Base-by-base conservation (phyloP, 192 early-diverging fungal genomes). In the Coemansia umbellata region DNA sequence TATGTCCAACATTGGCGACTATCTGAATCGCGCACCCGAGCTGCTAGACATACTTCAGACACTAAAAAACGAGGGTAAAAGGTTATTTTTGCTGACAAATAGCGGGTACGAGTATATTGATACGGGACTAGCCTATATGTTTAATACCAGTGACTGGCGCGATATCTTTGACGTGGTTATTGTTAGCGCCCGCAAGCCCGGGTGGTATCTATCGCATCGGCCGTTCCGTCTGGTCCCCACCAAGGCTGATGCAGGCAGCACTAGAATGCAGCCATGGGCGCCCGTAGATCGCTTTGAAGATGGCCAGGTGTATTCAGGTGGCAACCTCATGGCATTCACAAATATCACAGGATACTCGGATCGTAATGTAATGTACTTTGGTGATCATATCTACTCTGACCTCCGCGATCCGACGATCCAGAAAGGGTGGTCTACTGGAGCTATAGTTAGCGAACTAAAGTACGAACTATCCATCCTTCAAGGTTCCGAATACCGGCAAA, bases 381-480 rank as follows among this genome's bases (percentile, higher is more conserved):
- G 83, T 57, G 83, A 85, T 55, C 83, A 85, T 50, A 54, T 85
- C 1, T 85, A 79, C 61, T 83, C 81, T 36, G 83, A 85, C 36
- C 61, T 85, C 13, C 72, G 78, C 31, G 83, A 85, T 32, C 80
- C 83, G 10, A 78, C 78, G 2, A 62, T 82, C 23, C 83, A 85
- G 51, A 75, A 76, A 54, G 83, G 83, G 3, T 85, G 83, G 83
- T 68, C 68, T 21, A 85, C 83, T 2, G 74, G 83, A 3, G 83
- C 83, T 0, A 85, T 85, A 30, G 76, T 85, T 27, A 66, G 73
- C 50, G 83, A 85, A 50, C 65, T 85, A 8, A 64, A 62, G 24
- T 37, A 72, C 31, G 83, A 85, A 64, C 70, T 85, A 4, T 56
- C 74, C 6, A 79, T 80, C 15, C 63, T 77, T 14, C 79, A 81